Evolutionary conservation across 176 grass and related monocot genomes (phyloP).

Genomic region (Oryza australiensis): DNA sequence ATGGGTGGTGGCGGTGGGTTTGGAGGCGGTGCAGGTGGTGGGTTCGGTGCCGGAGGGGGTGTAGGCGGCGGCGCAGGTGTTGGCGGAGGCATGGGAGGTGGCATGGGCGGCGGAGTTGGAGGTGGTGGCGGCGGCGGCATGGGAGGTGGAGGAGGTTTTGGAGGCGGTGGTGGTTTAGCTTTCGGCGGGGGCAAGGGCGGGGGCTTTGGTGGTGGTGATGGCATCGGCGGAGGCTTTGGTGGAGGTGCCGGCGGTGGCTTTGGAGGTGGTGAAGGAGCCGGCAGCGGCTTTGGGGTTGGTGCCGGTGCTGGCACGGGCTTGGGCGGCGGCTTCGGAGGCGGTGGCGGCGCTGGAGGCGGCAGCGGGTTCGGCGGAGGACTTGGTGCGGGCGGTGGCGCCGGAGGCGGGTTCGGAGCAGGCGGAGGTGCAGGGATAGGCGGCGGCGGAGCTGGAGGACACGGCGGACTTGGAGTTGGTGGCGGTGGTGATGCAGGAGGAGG

Average conservation of each 20-base stretch:
- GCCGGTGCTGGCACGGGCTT: slow-evolving; percentile 5
- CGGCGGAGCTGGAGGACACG: background rate
- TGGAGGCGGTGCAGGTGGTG: background rate
- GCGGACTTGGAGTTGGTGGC: background rate
- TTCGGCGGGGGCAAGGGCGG: background rate
- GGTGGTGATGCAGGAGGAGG: background rate
- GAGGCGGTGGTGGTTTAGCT: background rate
- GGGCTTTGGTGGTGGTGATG: slow-evolving; percentile 15
- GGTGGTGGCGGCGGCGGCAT: background rate
- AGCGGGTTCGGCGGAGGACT: background rate
- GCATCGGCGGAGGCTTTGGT: background rate
- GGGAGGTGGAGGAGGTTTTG: background rate
- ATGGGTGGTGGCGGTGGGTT: slow-evolving; percentile 14
- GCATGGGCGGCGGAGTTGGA: background rate
- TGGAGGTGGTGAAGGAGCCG: slow-evolving; percentile 4
- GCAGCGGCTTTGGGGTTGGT: background rate
- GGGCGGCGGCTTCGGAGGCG: background rate
- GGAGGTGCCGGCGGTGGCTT: slow-evolving; percentile 8
- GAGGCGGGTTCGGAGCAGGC: background rate
- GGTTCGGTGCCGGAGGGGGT: slow-evolving; percentile 8
- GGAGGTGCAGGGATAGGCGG: background rate
- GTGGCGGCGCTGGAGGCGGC: background rate
- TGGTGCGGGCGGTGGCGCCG: background rate
- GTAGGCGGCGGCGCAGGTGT: background rate
- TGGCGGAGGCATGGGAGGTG: background rate